Evolutionary conservation across 2,329 filamentous ascomycete genomes (phyloP).

Genomic region (Nemania sp.): DNA sequence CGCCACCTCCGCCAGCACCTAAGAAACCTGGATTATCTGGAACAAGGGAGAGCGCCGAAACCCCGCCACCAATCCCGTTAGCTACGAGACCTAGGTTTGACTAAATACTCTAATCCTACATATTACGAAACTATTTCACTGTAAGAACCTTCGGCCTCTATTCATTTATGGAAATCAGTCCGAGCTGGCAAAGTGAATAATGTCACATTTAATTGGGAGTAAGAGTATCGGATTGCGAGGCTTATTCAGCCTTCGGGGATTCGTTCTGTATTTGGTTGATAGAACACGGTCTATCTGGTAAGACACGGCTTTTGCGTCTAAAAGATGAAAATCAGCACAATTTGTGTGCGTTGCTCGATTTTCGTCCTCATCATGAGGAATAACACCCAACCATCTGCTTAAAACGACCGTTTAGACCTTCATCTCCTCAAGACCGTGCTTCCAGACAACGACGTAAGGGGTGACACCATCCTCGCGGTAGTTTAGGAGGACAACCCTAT

Average conservation of each 20-base stretch:
- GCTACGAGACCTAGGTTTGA: constrained; percentile 62
- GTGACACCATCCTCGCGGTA: constrained; percentile 97
- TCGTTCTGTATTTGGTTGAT: constrained; percentile 37
- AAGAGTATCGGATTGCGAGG: constrained; percentile 32
- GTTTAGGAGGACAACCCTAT: constrained; percentile 89
- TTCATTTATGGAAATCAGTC: neutral
- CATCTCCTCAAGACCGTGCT: constrained; percentile 87
- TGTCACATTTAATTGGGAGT: constrained; percentile 17
- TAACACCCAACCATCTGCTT: constrained; percentile 20
- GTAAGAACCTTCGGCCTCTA: neutral
- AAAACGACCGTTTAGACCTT: constrained; percentile 78
- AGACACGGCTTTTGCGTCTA: constrained; percentile 37
- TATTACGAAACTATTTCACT: neutral
- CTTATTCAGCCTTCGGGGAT: constrained; percentile 31
- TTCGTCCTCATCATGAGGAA: constrained; percentile 30
- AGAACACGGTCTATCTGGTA: constrained; percentile 42
- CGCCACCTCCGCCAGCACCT: constrained; percentile 56
- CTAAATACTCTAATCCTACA: constrained; percentile 10
- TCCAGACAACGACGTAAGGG: constrained; percentile 92
- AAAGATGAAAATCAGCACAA: constrained; percentile 38
- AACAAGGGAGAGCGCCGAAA: constrained; percentile 46
- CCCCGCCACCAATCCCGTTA: constrained; percentile 66
- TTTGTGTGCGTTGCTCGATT: constrained; percentile 39
- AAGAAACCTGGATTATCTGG: constrained; percentile 60
- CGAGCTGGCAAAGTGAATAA: neutral